Conservation (phyloP, 2,329 filamentous ascomycete genomes). For the Arthrobotrys conoides region DNA sequence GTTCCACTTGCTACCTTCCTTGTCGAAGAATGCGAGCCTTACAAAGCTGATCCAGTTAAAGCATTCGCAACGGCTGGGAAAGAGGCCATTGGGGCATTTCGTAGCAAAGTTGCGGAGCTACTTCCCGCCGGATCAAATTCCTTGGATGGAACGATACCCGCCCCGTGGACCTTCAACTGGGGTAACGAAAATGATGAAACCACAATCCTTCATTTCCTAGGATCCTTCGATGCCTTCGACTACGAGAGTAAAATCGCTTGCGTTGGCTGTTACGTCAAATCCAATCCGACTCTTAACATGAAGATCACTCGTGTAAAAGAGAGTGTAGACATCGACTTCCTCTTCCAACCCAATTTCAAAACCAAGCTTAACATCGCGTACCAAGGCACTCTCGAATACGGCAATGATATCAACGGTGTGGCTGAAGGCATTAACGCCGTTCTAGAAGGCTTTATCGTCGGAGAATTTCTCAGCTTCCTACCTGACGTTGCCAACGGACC, state of each 20-base stretch:
- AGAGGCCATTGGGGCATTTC: background rate
- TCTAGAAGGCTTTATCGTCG: background rate
- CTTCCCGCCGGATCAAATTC: background rate
- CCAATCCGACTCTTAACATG: background rate
- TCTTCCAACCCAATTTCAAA: background rate
- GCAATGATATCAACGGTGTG: background rate
- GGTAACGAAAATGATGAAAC: background rate
- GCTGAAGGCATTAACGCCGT: background rate
- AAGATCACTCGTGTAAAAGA: background rate
- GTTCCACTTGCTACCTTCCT: background rate
- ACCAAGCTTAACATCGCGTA: background rate
- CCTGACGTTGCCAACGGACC: background rate
- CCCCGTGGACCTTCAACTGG: constrained; percentile 1
- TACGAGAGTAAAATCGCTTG: background rate
- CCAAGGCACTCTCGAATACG: background rate
- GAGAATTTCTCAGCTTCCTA: background rate
- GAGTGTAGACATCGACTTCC: background rate
- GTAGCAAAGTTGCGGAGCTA: background rate
- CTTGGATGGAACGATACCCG: background rate
- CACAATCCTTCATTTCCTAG: background rate
- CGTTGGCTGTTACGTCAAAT: background rate
- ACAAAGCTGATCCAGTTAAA: background rate
- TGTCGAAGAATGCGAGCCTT: background rate
- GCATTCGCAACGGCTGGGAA: background rate
- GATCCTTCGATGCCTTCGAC: background rate